phyloP scores from a whole-genome alignment of 768 basidiomycete genomes.

The Hortiboletus flavorubellus region DNA sequence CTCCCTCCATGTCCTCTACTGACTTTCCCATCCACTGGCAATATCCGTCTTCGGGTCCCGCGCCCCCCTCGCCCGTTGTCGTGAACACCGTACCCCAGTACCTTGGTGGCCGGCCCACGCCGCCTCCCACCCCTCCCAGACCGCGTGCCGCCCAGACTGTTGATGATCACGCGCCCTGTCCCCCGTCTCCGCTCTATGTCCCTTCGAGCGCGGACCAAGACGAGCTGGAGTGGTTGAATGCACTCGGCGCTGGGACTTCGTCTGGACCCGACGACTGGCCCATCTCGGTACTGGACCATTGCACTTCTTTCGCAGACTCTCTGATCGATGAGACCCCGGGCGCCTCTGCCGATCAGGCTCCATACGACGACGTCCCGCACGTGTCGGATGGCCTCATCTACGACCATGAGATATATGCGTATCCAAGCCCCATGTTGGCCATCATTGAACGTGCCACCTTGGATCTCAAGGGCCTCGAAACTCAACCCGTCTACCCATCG shows the following conservation, averaged over 20 bases:
- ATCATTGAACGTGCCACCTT: conserved; percentile 10
- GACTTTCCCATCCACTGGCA: not conserved
- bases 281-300: not conserved
- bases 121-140: conserved; percentile 5
- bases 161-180: conserved; percentile 14
- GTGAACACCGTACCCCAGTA: not conserved
- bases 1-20: not conserved
- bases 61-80: conserved; percentile 10
- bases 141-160: not conserved
- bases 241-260: no score
- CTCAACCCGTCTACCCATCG: not conserved
- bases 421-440: conserved; percentile 12
- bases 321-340: not conserved
- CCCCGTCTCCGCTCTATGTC: conserved; percentile 8
- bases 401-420: not conserved
- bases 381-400: conserved; percentile 4
- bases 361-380: not conserved
- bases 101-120: conserved; percentile 1
- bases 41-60: not conserved
- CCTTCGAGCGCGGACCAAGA: not conserved
- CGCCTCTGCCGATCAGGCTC: not conserved
- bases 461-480: not conserved
- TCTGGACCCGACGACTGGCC: not conserved
- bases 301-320: not conserved
- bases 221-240: not conserved